Evolutionary conservation across 805 yeast species (phyloP).

Genomic region (Candida boleticola): DNA sequence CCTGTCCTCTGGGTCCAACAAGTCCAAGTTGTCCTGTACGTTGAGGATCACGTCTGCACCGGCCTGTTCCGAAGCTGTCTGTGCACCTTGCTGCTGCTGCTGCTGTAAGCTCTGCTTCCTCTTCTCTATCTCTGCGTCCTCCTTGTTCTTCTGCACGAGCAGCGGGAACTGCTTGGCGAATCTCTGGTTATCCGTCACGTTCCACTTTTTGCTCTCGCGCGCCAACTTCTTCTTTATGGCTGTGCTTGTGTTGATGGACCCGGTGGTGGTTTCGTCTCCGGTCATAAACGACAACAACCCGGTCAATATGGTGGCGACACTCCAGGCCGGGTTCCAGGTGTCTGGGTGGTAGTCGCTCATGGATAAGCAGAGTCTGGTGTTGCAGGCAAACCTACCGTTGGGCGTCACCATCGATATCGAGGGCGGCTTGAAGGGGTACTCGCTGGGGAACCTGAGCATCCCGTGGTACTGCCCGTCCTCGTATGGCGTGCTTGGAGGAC

Average conservation of each 20-base stretch:
- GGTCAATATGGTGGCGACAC: slow-evolving; percentile 81
- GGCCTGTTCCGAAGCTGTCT: slow-evolving; percentile 5
- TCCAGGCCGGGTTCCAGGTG: slow-evolving; percentile 96
- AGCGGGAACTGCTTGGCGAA: slow-evolving; percentile 72
- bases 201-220: slow-evolving; percentile 57
- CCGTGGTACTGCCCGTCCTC: slow-evolving; percentile 89
- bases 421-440: slow-evolving; percentile 91
- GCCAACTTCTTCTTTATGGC: slow-evolving; percentile 58
- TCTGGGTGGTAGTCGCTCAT: slow-evolving; percentile 96
- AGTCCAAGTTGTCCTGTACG: slow-evolving; percentile 32
- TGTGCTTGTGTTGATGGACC: slow-evolving; percentile 68
- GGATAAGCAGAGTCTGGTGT: slow-evolving; percentile 80
- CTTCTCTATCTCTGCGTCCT: slow-evolving; percentile 24
- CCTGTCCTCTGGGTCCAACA: slow-evolving; percentile 67
- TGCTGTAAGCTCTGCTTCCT: slow-evolving; percentile 10
- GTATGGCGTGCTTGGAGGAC: slow-evolving; percentile 89
- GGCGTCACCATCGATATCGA: slow-evolving; percentile 88
- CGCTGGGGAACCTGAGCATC: slow-evolving; percentile 74
- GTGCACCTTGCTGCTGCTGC: slow-evolving; percentile 3
- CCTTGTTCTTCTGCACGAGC: slow-evolving; percentile 44
- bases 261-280: slow-evolving; percentile 79
- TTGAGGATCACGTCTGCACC: slow-evolving; percentile 17
- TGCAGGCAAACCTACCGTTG: slow-evolving; percentile 79
- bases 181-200: slow-evolving; percentile 50
- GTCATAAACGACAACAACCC: slow-evolving; percentile 93